These are phyloP conservation scores for Tetracentron sinense DNA, from an alignment of 164 flowering plant genomes.

Conservation along the genomic window DNA sequence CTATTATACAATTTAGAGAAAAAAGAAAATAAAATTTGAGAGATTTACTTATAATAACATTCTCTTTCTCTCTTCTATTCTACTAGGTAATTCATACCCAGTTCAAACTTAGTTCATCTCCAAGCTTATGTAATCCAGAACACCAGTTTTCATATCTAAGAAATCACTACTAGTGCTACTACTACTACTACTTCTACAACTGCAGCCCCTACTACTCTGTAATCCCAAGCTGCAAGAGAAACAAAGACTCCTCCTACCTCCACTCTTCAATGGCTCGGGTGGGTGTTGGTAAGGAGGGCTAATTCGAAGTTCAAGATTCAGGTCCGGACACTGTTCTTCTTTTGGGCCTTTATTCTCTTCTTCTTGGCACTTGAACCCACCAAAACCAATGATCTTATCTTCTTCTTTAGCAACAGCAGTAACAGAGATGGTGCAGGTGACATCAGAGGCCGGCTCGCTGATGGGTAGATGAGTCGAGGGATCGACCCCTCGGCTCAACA, in stretches of 20 bases:
- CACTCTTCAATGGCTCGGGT: constrained; percentile 29
- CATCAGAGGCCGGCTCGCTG: constrained; percentile 39
- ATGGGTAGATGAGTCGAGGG: constrained; percentile 68
- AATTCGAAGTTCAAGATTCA: constrained; percentile 80
- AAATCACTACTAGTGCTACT: constrained; percentile 42
- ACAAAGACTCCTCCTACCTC: constrained; percentile 36
- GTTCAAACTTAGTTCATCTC: constrained; percentile 61
- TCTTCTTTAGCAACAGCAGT: constrained; percentile 9
- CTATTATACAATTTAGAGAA: constrained; percentile 22
- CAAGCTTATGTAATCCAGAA: constrained; percentile 72
- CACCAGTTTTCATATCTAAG: constrained; percentile 52
- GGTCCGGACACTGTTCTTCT: constrained; percentile 52
- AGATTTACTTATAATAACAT: constrained; percentile 15
- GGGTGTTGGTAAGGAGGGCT: constrained; percentile 57
- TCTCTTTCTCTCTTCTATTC: constrained; percentile 7
- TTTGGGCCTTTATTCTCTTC: constrained; percentile 13
- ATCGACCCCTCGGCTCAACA: constrained; percentile 71
- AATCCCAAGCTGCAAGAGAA: constrained; percentile 74
- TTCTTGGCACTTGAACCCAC: constrained; percentile 22
- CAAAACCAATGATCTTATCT: too few species aligned
- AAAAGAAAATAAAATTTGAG: too few species aligned
- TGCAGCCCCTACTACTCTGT: constrained; percentile 56
- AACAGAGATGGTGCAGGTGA: constrained; percentile 50
- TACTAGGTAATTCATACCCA: neutral
- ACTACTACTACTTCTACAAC: constrained; percentile 33